Base-by-base conservation (phyloP, 306 rosid genomes). In the Casuarina cunninghamiana region DNA sequence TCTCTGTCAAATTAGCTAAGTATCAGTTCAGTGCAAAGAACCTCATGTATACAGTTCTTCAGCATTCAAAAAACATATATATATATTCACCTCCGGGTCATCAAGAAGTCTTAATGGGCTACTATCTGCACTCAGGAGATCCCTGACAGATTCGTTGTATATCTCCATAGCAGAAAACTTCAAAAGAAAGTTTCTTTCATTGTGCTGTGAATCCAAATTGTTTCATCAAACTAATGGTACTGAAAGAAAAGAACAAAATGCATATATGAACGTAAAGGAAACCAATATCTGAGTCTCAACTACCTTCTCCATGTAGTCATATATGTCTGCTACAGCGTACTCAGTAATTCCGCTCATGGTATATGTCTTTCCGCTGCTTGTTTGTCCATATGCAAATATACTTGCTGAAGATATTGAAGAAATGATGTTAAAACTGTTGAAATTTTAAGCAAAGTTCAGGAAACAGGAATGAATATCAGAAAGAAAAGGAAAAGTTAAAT, bases 321-420 rank as follows among this genome's bases (percentile, higher is more conserved):
- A 93, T 78, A 96, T 93, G 76, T 93, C 99, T 10, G 87, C 94
- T 43, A 89, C 93, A 65, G 98, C 83, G 73, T 89, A 88, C 81
- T 89, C 92, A 13, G 96, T 96, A 79, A 96, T 87, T 74, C 94
- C 97, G 76, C 88, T 90, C 98, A 96, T 96, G 75, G 99, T 93
- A 84, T 87, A 93, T 26, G 98, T 96, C 88, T 93, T 96, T 82
- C 98, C 98, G 11, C 98, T 96, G 85, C 99, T 96, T 79, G 99
- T 96, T 91, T 96, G 99, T 71, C 99, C 99, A 80, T 96, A 96
- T 10, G 99, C 99, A 85, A 96, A 96, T 80, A 96, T 86, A 82
- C 98, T 96, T 67, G 99, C 99, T 96, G 91, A 73, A 62, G 62
- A 63, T 49, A 50, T n/a, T 75, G 84, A 69, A 38, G 48, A 2